Percentiles rank a stretch among this genome's conserved stretches.
Conservation (phyloP, 202 grass and related monocot genomes). For the Carex arenaria region DNA sequence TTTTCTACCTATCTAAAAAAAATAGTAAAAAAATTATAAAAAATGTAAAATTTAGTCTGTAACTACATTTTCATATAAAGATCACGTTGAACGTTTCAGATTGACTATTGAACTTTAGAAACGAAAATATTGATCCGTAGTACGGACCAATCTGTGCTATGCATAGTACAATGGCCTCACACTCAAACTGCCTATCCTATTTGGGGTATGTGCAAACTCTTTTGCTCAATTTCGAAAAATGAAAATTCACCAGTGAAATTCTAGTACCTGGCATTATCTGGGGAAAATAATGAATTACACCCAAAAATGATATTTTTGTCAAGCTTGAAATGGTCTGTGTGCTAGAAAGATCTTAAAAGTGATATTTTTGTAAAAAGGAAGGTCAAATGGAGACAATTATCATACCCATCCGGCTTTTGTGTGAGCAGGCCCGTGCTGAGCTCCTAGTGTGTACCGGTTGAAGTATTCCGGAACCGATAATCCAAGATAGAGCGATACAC, state of each 20-base stretch:
- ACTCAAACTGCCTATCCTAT: neutral
- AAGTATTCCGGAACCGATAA: conserved; percentile 95
- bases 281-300: neutral
- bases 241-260: neutral
- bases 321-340: neutral
- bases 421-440: conserved; percentile 64
- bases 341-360: neutral
- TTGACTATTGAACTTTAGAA: too few relatives aligned
- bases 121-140: too few relatives aligned
- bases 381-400: neutral
- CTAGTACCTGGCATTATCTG: neutral
- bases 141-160: too few relatives aligned
- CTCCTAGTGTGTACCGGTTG: conserved; percentile 47
- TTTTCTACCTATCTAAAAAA: too few relatives aligned
- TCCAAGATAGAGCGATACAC: conserved; percentile 89
- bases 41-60: too few relatives aligned
- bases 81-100: too few relatives aligned
- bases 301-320: neutral
- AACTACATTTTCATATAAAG: too few relatives aligned
- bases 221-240: neutral
- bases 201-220: neutral
- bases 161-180: too few relatives aligned
- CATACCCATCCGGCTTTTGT: conserved; percentile 91
- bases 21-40: too few relatives aligned
- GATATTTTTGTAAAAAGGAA: neutral